Evolutionary conservation across 2,329 filamentous ascomycete genomes (phyloP), one percentile per base, ranked within the genome.

Genomic region (Ceratocystis alfenasii): DNA sequence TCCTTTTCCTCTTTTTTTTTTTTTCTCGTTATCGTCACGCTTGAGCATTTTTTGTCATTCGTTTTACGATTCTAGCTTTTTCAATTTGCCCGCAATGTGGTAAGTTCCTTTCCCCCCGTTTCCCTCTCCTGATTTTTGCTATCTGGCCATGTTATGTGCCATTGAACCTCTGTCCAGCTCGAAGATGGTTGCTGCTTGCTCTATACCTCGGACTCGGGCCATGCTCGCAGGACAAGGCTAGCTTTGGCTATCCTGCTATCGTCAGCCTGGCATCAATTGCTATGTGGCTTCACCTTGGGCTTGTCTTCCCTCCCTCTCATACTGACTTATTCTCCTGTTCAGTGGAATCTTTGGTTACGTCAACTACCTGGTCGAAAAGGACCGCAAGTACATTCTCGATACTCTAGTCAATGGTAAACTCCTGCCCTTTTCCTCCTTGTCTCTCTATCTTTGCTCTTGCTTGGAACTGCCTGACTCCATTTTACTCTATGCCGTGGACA

Each of bases 311-410:
- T 61, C 60, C 20, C 64, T 61, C 44, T 59, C 60, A 68, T 64
- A 53, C 55, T 67, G 50, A 64, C 63, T 10, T 59, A 69, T 68
- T 50, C 66, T 68, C 63, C 69, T 67, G 68, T 68, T 68, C 70
- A 93, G 89, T 87, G 90, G 90, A 78, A 95, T 94, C 79, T 95
- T 97, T 81, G 93, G 93, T 74, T 97, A 97, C 83, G 90, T 97
- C 81, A 97, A 97, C 82, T 97, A 97, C 80, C 82, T 97, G 76
- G 91, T 97, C 76, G 94, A 97, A 84, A 96, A 95, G 85, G 93
- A 97, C 81, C 86, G 94, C 77, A 92, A 90, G 79, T 95, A 88
- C 80, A 95, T 97, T 77, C 83, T 97, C 75, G 87, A 96, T 76
- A 97, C 93, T 69, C 83, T 99, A 72, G 88, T 96, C 77, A 96